These are phyloP conservation scores for Monosporascus cannonballus DNA, from an alignment of 2,329 filamentous ascomycete genomes.

Conservation along the genomic window DNA sequence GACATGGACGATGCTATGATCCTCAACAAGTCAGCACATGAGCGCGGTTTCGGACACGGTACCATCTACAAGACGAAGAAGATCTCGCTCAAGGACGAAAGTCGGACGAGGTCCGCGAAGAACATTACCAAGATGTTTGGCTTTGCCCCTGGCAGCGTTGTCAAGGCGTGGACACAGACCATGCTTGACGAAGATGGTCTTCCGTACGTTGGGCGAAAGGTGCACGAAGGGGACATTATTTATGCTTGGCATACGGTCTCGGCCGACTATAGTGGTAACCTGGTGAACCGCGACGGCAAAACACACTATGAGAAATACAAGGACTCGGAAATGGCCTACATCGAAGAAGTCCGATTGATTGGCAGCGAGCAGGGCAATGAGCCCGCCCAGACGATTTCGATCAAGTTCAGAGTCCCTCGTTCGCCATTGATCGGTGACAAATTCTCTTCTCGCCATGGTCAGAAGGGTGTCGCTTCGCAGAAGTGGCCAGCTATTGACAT, in stretches of 20 bases:
- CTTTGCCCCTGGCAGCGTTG: conserved; percentile 71
- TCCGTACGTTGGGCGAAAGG: conserved; percentile 69
- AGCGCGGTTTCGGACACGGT: conserved; percentile 90
- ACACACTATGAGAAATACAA: conserved; percentile 94
- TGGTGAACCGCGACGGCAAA: conserved; percentile 77
- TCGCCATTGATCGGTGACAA: conserved; percentile 95
- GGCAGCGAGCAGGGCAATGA: conserved; percentile 79
- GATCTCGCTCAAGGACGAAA: conserved; percentile 76
- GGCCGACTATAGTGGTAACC: conserved; percentile 68
- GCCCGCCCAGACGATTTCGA: conserved; percentile 78
- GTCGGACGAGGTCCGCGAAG: conserved; percentile 58
- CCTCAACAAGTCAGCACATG: conserved; percentile 93
- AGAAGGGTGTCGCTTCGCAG: conserved; percentile 95
- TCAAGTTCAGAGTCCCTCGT: conserved; percentile 89
- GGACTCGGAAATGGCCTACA: conserved; percentile 77
- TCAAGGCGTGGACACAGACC: conserved; percentile 64
- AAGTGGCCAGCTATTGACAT: conserved; percentile 93
- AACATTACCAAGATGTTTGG: conserved; percentile 80
- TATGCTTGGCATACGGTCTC: conserved; percentile 87
- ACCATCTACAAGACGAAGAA: conserved; percentile 98
- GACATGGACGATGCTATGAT: conserved; percentile 99
- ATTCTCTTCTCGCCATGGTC: conserved; percentile 96
- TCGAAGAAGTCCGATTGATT: conserved; percentile 89
- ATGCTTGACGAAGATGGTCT: conserved; percentile 84
- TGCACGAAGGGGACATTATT: conserved; percentile 77